Evolutionary conservation across 306 rosid genomes (phyloP).

Genomic region (Phaseolus lunatus): DNA sequence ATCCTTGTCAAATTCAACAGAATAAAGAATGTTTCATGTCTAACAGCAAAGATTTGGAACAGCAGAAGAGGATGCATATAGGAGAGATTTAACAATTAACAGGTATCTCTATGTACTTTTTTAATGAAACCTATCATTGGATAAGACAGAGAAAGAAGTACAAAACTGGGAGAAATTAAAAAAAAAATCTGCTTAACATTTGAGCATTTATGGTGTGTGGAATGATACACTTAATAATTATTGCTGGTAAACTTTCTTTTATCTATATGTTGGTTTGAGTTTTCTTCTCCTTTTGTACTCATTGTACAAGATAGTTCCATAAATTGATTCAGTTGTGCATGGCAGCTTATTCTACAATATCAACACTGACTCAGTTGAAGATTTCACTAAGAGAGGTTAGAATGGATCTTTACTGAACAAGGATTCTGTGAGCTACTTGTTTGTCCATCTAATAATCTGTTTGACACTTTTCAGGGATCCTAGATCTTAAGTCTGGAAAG

Average conservation of each 20-base stretch:
- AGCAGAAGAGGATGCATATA: constrained; percentile 90
- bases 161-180: not conserved
- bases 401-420: constrained; percentile 33
- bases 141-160: constrained; percentile 11
- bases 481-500: constrained; percentile 80
- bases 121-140: not conserved
- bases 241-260: not conserved
- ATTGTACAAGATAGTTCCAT: constrained; percentile 36
- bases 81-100: constrained; percentile 97
- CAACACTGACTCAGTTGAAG: constrained; percentile 81
- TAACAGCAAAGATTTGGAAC: constrained; percentile 89
- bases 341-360: constrained; percentile 90
- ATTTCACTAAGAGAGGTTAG: constrained; percentile 84
- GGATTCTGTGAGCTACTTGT: constrained; percentile 34
- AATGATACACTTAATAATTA: constrained; percentile 26
- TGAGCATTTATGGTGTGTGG: not conserved
- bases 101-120: constrained; percentile 57
- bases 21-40: constrained; percentile 42
- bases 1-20: constrained; percentile 25
- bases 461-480: constrained; percentile 62
- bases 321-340: constrained; percentile 40
- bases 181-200: not conserved
- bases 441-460: constrained; percentile 32
- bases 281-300: constrained; percentile 8
- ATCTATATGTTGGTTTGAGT: constrained; percentile 13